These are phyloP conservation scores for Parachaetomium inaequale DNA, from an alignment of 495 filamentous ascomycete genomes.

Conservation along the genomic window DNA sequence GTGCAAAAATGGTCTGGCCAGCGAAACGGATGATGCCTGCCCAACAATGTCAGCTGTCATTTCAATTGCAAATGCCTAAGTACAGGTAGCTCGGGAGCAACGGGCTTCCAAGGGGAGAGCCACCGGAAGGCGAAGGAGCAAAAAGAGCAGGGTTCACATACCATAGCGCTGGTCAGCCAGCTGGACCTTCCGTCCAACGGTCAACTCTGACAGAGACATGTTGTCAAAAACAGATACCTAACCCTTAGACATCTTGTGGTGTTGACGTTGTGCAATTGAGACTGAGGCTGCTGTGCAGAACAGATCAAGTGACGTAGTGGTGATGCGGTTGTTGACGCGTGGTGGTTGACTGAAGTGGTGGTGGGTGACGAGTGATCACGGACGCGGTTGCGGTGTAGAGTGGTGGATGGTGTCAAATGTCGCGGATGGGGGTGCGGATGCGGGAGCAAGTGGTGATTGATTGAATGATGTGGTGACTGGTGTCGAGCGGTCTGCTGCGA, in stretches of 20 bases:
- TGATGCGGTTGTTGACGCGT: neutral
- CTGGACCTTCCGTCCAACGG: slow-evolving; percentile 52
- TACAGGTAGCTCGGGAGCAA: neutral
- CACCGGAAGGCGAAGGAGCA: neutral
- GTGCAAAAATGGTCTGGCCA: slow-evolving; percentile 72
- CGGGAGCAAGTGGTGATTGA: too few relatives aligned
- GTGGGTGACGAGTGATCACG: neutral
- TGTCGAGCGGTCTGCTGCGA: neutral
- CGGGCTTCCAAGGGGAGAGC: neutral
- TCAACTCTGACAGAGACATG: slow-evolving; percentile 40
- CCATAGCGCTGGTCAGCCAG: slow-evolving; percentile 71
- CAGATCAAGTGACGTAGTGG: neutral
- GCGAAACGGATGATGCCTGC: slow-evolving; percentile 66
- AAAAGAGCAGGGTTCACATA: neutral
- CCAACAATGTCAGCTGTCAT: neutral
- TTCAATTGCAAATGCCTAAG: too few relatives aligned
- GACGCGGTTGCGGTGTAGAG: neutral
- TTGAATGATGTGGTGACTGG: too few relatives aligned
- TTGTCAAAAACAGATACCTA: neutral
- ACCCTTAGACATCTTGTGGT: neutral
- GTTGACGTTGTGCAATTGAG: neutral
- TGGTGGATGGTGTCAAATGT: neutral
- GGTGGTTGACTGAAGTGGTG: neutral
- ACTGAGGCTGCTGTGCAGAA: neutral
- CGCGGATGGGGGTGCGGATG: too few relatives aligned